phyloP scores from a whole-genome alignment of 116 monocot species.

The Posidonia oceanica region DNA sequence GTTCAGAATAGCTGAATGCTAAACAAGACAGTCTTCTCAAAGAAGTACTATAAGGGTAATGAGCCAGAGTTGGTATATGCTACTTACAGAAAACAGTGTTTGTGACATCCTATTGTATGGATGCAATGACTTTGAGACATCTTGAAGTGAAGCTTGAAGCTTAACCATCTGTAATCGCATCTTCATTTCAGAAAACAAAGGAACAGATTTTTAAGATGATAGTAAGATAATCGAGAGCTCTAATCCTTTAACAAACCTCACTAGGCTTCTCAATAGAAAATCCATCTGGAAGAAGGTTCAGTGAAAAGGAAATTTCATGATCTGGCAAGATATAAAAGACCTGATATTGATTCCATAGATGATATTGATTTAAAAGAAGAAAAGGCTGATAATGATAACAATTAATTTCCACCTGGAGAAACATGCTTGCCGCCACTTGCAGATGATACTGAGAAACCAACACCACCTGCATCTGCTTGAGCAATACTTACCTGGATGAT shows the following conservation, averaged over 20 bases:
- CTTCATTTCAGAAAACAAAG: slow-evolving; percentile 1
- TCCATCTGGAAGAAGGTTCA: slow-evolving; percentile 71
- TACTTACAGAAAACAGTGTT: slow-evolving; percentile 76
- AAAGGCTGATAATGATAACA: background rate
- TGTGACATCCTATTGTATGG: slow-evolving; percentile 77
- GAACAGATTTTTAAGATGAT: background rate
- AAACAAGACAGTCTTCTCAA: background rate
- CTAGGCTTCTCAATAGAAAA: slow-evolving; percentile 61
- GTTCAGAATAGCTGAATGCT: background rate
- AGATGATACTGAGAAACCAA: slow-evolving; percentile 1
- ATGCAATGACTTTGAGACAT: slow-evolving; percentile 51
- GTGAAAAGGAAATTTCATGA: slow-evolving; percentile 72
- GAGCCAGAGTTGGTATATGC: background rate
- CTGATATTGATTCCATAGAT: background rate
- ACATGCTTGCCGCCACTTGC: slow-evolving; percentile 2
- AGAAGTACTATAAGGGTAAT: background rate
- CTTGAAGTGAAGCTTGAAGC: slow-evolving; percentile 36
- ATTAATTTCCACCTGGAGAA: slow-evolving; percentile 8
- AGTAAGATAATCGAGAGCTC: background rate
- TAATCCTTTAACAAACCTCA: slow-evolving; percentile 38
- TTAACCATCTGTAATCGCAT: slow-evolving; percentile 13
- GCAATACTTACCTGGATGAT: slow-evolving; percentile 2
- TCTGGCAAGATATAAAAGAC: slow-evolving; percentile 23
- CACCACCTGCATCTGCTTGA: background rate
- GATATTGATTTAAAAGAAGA: background rate